A percentile compares a stretch with the other conserved stretches of the same genome.
Evolutionary conservation across 176 grass and related monocot genomes (phyloP).

Genomic region (Oryza punctata): DNA sequence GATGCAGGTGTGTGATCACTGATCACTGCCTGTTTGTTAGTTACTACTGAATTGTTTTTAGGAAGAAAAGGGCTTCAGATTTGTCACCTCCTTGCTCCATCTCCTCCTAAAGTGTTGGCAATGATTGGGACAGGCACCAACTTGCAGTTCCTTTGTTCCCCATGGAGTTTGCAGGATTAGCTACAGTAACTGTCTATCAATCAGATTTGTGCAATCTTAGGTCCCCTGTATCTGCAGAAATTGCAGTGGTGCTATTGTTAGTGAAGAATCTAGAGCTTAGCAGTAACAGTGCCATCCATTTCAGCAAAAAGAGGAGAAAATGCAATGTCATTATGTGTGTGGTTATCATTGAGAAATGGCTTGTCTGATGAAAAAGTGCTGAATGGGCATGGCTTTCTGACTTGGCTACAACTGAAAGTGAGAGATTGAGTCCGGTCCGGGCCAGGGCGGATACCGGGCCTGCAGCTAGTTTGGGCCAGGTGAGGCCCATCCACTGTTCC

Average conservation of each 20-base stretch:
- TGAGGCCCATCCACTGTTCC: background rate
- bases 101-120: constrained; percentile 37
- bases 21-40: background rate
- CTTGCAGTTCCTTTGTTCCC: constrained; percentile 31
- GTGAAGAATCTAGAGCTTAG: constrained; percentile 20
- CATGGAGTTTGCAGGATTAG: constrained; percentile 41
- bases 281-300: constrained; percentile 28
- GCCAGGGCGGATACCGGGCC: background rate
- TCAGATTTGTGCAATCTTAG: background rate
- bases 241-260: background rate
- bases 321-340: constrained; percentile 1
- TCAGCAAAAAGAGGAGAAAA: background rate
- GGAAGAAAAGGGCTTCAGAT: background rate
- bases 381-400: background rate
- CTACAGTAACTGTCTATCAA: background rate
- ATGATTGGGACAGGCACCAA: constrained; percentile 41
- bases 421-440: background rate
- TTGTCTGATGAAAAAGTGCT: background rate
- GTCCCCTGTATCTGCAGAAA: constrained; percentile 16
- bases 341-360: background rate
- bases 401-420: background rate
- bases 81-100: constrained; percentile 26
- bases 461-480: background rate
- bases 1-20: constrained; percentile 4
- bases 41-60: background rate